Base-by-base conservation (phyloP, 2,329 filamentous ascomycete species). In the Arthrobotrys sinensis region DNA sequence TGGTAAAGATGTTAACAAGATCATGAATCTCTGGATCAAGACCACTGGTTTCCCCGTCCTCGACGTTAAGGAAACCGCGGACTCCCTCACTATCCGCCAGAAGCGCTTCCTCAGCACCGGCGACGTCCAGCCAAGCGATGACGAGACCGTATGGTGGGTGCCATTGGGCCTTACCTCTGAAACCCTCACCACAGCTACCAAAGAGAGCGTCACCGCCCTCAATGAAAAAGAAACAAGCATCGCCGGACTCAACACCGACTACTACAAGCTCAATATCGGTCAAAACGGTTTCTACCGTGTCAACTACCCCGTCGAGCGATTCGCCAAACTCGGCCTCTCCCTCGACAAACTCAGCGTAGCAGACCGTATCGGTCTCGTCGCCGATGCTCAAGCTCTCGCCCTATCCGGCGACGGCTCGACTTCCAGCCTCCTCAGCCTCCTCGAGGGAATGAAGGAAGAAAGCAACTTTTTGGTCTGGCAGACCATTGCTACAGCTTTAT, bases 11-110 rank as follows among this genome's bases (percentile, higher is more conserved):
- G 92, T 99, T 40, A 91, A 91, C 80, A 87, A 88, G 60, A 91
- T 98, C 83, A 99, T 99, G 94, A 88, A 93, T 80, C 91, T 92
- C 16, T 99, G 96, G 96, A 97, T 98, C 83, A 90, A 91, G 82
- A 96, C 95, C 86, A 96, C 98, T 81, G 96, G 96, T 1, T 97
- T 97, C 85, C 96, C 96, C 0, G 91, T 98, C 12, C 86, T 99
- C 19, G 96, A 92, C 1, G 89, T 98, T 14, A 88, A 91, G 21
- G 96, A 98, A 85, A 90, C 95, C 83, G 89, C 91, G 72, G 92
- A 92, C 14, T 91, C 95, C 84, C 92, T 98, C 82, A 90, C 89
- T 50, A 86, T 98, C 78, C 91, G 91, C 83, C 96, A 99, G 85
- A 91, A 90, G 64, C 91, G 96, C 73, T 99, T 97, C 88, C 87